Evolutionary conservation across 2,329 filamentous ascomycete species (phyloP).

Genomic region (Aspergillus chevalieri): DNA sequence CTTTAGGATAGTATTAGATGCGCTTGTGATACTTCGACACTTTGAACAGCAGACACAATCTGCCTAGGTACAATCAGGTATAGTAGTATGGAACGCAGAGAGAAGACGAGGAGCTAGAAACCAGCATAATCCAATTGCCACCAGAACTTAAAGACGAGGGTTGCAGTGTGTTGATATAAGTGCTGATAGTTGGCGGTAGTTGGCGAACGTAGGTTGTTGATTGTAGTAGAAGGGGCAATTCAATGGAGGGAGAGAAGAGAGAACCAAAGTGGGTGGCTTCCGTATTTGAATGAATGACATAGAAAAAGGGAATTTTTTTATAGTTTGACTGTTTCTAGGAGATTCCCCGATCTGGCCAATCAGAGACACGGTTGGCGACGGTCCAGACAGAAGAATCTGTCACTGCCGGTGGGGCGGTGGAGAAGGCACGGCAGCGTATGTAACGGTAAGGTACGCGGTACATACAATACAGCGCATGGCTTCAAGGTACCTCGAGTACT

Average conservation of each 20-base stretch:
- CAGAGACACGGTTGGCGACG: background rate
- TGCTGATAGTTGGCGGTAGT: background rate
- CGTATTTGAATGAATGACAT: background rate
- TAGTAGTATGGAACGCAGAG: too few relatives aligned
- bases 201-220: background rate
- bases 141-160: background rate
- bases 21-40: too few relatives aligned
- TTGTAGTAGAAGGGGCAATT: background rate
- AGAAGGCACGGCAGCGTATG: too few relatives aligned
- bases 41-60: too few relatives aligned
- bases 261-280: background rate
- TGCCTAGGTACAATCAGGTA: too few relatives aligned
- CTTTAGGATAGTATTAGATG: too few relatives aligned
- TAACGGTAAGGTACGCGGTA: background rate
- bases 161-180: too few relatives aligned
- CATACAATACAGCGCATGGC: background rate
- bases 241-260: background rate
- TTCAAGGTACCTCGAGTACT: too few relatives aligned
- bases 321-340: background rate
- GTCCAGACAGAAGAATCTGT: slow-evolving; percentile 2
- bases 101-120: background rate
- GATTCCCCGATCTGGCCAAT: background rate
- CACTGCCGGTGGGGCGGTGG: background rate
- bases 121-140: background rate
- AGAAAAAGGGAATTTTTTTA: background rate